Base-by-base conservation (phyloP, 2,329 filamentous ascomycete species). In the Botryotinia narcissicola region DNA sequence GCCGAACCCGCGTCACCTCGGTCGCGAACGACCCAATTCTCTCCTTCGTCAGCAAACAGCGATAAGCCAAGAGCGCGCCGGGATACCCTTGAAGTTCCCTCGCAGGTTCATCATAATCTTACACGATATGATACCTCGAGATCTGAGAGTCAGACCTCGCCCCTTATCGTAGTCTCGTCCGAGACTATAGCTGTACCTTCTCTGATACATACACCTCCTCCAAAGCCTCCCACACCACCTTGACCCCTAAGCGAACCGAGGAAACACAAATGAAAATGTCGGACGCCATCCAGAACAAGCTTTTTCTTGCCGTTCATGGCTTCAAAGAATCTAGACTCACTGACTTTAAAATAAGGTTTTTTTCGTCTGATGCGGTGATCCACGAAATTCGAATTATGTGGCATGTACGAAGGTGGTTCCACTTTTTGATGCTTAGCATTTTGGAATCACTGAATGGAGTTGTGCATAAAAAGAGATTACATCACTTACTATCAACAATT, bases 71-170 rank as follows among this genome's bases (percentile, higher is more conserved):
- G 62, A 57, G 68, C 32, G 16, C 74, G 81, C 72, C 74, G 80
- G 6, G 78, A 80, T 29, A 83, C 81, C 1, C 80, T 83, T 10
- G 79, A 81, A 46, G 81, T 83, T 35, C 82, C 81, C 0, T 74
- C 74, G 85, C 83, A 74, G 84, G 81, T 40, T 25, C 54, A 77
- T 75, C 71, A 76, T 35, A 46, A 60, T 75, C 71, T 70, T 74
- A 63, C 77, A 25, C 48, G 71, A n/a, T 29, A 70, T 37, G 29
- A 71, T 12, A 46, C 64, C 35, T 66, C 70, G 20, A 63, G 61
- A 37, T 57, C 73, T n/a, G 73, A 72, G 10, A 40, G 69, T 42
- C 74, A 62, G 22, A 69, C 20, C 67, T 71, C 73, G 54, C 76
- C 70, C 40, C 62, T 73, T 10, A 79, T 79, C 59, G 71, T 79